Conservation (phyloP, 2,329 filamentous ascomycete genomes). For the Capronia coronata region DNA sequence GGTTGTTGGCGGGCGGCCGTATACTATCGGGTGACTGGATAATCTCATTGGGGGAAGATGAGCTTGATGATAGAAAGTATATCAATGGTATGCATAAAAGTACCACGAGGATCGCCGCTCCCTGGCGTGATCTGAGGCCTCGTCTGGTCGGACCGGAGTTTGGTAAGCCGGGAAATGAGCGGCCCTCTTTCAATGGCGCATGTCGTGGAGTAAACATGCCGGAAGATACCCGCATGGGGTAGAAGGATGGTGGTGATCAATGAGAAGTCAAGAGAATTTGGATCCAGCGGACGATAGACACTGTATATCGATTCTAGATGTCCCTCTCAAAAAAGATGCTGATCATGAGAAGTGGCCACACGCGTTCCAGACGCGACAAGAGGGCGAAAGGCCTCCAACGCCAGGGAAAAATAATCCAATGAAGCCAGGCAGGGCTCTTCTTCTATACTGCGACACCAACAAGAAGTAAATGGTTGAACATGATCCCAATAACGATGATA, state of each 20-base stretch:
- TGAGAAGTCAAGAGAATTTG: constrained; percentile 1
- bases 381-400: constrained; percentile 1
- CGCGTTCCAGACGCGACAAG: constrained; percentile 25
- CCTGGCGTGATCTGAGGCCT: constrained; percentile 15
- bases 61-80: constrained; percentile 14
- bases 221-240: constrained; percentile 12
- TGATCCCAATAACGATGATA: neutral
- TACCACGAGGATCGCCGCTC: constrained; percentile 13
- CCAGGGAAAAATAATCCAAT: no score
- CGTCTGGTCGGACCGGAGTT: constrained; percentile 18
- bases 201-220: constrained; percentile 23
- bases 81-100: constrained; percentile 21
- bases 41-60: neutral
- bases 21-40: neutral
- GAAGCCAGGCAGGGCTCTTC: neutral
- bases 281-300: neutral
- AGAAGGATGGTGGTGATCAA: neutral
- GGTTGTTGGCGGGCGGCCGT: constrained; percentile 2
- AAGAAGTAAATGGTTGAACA: neutral
- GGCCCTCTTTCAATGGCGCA: constrained; percentile 22
- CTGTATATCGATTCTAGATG: neutral
- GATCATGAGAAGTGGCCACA: neutral
- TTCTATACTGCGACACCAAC: constrained; percentile 3
- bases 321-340: neutral
- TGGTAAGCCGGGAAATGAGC: constrained; percentile 24